Conservation (phyloP, 179 eudicot species). For the Pouteria campechiana region DNA sequence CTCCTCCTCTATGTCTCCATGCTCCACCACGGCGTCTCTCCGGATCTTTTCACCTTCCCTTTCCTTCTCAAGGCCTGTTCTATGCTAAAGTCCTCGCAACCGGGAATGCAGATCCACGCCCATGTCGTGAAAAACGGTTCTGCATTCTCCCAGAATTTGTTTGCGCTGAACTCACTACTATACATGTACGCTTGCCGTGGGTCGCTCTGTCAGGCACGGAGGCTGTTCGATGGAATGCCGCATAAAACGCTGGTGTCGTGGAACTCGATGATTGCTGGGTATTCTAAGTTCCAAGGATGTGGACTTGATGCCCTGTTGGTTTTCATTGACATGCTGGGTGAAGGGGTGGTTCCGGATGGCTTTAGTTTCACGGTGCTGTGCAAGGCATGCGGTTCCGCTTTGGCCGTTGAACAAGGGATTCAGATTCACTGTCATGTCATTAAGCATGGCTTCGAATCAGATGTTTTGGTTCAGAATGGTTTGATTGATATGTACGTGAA, state of each 20-base stretch:
- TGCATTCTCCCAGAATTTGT: too few species aligned
- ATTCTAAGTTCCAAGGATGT: constrained; percentile 9
- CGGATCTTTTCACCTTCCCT: constrained; percentile 60
- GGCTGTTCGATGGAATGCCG: too few species aligned
- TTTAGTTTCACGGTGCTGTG: constrained; percentile 29
- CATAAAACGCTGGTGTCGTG: constrained; percentile 21
- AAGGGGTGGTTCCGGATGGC: constrained; percentile 28
- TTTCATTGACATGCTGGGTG: constrained; percentile 13
- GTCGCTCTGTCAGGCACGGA: too few species aligned
- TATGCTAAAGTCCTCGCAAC: constrained; percentile 5
- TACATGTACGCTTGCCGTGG: too few species aligned
- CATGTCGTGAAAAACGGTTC: constrained; percentile 40
- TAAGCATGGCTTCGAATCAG: too few species aligned
- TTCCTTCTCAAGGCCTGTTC: constrained; percentile 49
- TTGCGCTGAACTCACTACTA: too few species aligned
- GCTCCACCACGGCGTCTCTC: constrained; percentile 26
- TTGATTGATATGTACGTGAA: too few species aligned
- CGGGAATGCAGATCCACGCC: constrained; percentile 38
- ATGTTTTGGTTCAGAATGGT: too few species aligned
- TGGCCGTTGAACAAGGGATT: constrained; percentile 15
- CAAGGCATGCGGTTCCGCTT: constrained; percentile 23
- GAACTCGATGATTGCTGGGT: constrained; percentile 37
- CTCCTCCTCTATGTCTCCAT: constrained; percentile 26
- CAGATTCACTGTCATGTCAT: too few species aligned
- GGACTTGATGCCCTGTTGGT: constrained; percentile 10